Evolutionary conservation across 2,329 filamentous ascomycete genomes (phyloP).

Genomic region (Trichothecium roseum): DNA sequence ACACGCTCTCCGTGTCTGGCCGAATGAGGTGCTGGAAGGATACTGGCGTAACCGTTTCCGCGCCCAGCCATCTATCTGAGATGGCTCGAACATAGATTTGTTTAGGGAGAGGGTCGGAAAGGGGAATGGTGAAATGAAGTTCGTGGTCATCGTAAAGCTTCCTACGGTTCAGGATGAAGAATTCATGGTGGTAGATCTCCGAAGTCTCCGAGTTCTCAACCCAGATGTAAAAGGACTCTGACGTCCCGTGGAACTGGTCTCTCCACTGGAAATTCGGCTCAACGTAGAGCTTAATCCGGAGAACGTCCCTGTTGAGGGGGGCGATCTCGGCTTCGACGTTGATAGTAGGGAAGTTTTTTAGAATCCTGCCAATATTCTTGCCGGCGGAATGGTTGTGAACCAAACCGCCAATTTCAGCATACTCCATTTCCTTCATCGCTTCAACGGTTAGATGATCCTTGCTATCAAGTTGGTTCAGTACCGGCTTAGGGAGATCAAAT

Average conservation of each 20-base stretch:
- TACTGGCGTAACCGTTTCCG: slow-evolving; percentile 88
- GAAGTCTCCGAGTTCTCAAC: slow-evolving; percentile 97
- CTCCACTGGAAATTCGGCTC: slow-evolving; percentile 93
- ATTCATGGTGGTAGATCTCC: slow-evolving; percentile 96
- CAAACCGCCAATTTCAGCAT: slow-evolving; percentile 77
- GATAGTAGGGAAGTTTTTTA: slow-evolving; percentile 87
- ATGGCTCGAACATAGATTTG: slow-evolving; percentile 95
- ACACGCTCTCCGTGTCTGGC: slow-evolving; percentile 93
- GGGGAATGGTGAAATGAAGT: slow-evolving; percentile 91
- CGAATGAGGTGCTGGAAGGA: slow-evolving; percentile 97
- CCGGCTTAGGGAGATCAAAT: slow-evolving; percentile 77
- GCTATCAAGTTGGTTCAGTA: slow-evolving; percentile 77
- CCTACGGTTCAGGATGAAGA: slow-evolving; percentile 81
- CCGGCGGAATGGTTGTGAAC: slow-evolving; percentile 90
- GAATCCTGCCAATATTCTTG: slow-evolving; percentile 64
- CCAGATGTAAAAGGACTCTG: slow-evolving; percentile 98
- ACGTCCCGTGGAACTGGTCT: slow-evolving; percentile 83
- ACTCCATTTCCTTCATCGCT: slow-evolving; percentile 82
- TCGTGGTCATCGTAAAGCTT: slow-evolving; percentile 96
- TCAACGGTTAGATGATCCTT: slow-evolving; percentile 71
- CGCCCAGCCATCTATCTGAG: slow-evolving; percentile 92
- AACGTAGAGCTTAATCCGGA: slow-evolving; percentile 79
- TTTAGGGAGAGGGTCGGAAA: slow-evolving; percentile 84
- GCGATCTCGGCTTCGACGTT: slow-evolving; percentile 90
- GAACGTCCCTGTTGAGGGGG: slow-evolving; percentile 84